Evolutionary conservation across 2,329 filamentous ascomycete genomes (phyloP).

Genomic region (Fusarium citri): DNA sequence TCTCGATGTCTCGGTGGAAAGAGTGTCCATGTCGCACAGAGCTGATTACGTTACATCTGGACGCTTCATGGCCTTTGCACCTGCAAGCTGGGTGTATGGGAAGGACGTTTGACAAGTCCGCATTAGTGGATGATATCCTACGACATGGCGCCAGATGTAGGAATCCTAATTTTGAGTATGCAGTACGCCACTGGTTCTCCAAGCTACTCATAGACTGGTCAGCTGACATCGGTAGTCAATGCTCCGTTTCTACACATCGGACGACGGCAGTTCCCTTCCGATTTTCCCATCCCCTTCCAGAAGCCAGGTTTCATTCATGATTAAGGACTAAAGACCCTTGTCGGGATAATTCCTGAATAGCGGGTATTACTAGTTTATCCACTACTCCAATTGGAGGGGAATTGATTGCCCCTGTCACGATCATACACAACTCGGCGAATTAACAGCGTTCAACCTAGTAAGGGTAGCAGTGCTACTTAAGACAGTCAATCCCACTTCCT

Average conservation of each 20-base stretch:
- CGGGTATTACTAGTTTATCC: accelerated
- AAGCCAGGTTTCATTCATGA: slow-evolving; percentile 15
- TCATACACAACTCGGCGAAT: slow-evolving; percentile 4
- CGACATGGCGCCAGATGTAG: not conserved
- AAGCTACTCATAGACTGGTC: not conserved
- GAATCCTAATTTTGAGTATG: not conserved
- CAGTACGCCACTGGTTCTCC: not conserved
- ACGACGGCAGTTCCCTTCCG: slow-evolving; percentile 4
- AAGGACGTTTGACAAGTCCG: not conserved
- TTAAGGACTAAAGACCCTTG: slow-evolving; percentile 11
- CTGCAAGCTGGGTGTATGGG: not conserved
- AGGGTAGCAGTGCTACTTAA: slow-evolving; percentile 13
- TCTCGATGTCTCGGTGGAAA: not conserved
- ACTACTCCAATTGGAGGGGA: slow-evolving; percentile 24
- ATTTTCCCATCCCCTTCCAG: not conserved
- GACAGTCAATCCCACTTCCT: not conserved
- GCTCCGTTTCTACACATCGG: not conserved
- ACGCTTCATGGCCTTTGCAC: not conserved
- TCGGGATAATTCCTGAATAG: slow-evolving; percentile 17
- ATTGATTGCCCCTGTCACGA: not conserved
- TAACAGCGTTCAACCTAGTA: not conserved
- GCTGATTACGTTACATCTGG: not conserved
- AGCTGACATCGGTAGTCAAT: not conserved
- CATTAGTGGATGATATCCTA: not conserved
- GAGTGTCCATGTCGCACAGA: not conserved